phyloP scores from a whole-genome alignment of 331 rosid genomes.

The Arachis monticola region DNA sequence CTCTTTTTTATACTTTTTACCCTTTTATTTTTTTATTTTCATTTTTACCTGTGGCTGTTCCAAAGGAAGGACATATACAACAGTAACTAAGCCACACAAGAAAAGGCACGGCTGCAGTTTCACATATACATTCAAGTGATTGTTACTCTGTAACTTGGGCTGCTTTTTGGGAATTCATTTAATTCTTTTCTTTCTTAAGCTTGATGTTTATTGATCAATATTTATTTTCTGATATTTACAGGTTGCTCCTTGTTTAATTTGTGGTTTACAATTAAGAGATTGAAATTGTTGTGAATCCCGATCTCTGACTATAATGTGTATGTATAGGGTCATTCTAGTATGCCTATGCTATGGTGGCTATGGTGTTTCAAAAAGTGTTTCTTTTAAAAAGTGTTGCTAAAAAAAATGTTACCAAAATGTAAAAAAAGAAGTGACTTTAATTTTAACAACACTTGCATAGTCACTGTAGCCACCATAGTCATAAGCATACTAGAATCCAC shows the following conservation, averaged over 20 bases:
- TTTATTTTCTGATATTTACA: constrained; percentile 6
- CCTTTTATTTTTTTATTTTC: too few relatives aligned
- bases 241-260: neutral
- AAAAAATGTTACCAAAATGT: too few relatives aligned
- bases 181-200: neutral
- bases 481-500: too few relatives aligned
- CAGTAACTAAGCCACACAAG: neutral
- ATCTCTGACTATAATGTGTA: neutral
- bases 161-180: constrained; percentile 5
- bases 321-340: too few relatives aligned
- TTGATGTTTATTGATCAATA: constrained; percentile 5
- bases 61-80: neutral
- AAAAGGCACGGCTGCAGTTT: neutral
- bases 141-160: neutral
- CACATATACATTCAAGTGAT: neutral
- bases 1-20: too few relatives aligned
- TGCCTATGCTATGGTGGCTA: too few relatives aligned
- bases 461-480: too few relatives aligned
- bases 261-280: neutral
- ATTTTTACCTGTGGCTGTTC: neutral
- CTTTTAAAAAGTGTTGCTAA: too few relatives aligned
- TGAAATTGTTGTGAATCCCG: neutral
- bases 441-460: too few relatives aligned
- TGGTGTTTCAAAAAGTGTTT: too few relatives aligned
- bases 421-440: too few relatives aligned